Evolutionary conservation across 83 land plant genomes (phyloP), one percentile per base, ranked within the genome.

Genomic region (Diphasiastrum complanatum): DNA sequence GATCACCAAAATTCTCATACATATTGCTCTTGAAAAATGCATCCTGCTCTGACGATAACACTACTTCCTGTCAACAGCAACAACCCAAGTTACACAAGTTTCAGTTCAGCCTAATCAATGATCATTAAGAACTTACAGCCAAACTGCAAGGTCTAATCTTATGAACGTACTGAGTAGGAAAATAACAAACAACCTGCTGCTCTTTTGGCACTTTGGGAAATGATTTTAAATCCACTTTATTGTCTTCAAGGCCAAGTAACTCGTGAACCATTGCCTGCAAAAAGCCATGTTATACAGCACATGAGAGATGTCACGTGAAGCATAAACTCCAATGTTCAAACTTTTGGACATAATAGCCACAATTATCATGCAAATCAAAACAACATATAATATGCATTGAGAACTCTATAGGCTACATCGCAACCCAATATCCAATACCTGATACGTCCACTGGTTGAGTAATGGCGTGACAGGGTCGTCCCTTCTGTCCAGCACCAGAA

Each of bases 191-290:
- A 47, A 83, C 97, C 91, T 95, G 86, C 54, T 83, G 83, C 58
- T 89, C 99, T 52, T 95, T 89, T 4, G 85, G 72, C 34, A 76
- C 61, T 57, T 86, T 84, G 4, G 83, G 78, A 48, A 73, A 47
- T 51, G 51, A 67, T 65, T 65, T 82, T 61, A 95, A 57, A 53
- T 83, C 82, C 19, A 95, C 99, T 66, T 82, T 86, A 36, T 93
- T 93, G 51, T 95, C 99, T 64, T 89, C 75, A 60, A 95, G 86
- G 28, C 86, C 99, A 56, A 95, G 72, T 30, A 95, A 75, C 60
- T 95, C 99, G 73, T 95, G 99, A 27, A 95, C 99, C 99, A 95
- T 95, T 55, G 96, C 99, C 99, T 95, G 73, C 46, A 47, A 66
- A 53, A 0, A 33, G 16, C 47, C 16, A 10, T 57, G 2, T 46